Base-by-base conservation (phyloP, 1,284 basidiomycete species). In the Spongiforma sp. region DNA sequence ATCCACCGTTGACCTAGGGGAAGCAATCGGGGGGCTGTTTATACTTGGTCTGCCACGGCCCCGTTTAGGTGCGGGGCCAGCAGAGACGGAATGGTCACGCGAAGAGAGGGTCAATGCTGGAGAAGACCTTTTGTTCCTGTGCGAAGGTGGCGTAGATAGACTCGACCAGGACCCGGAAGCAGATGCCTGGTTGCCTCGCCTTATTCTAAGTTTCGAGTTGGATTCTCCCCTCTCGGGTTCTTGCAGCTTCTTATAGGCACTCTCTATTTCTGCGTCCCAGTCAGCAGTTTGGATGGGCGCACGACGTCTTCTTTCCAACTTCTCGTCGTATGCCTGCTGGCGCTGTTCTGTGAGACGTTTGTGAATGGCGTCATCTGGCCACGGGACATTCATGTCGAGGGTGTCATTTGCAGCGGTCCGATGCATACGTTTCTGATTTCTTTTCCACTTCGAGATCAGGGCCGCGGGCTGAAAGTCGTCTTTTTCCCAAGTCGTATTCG, bases 301-400 rank as follows among this genome's bases (percentile, higher is more conserved):
- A 6, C 61, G 62, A 39, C 43, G 67, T 24, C 54, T 62, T 54
- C 65, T 73, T 57, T 65, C 69, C 21, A 73, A 57, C 66, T 85
- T 86, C 61, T 86, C 82, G 1, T 79, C 71, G 59, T 78, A 81
- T 1, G 80, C 86, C 60, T 85, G 81, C 15, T 71, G 73, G 46
- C 78, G 77, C 2, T 81, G 74, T 34, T 75, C 73, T 0, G 84
- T 85, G 33, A 73, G 68, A 5, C 74, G 77, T 57, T 82, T 79
- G 67, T 83, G 79, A 19, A 85, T 72, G 54, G 82, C 79, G 21
- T 77, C 65, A 5, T 78, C 75, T 4, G 73, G 68, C 75, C 77
- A 79, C 0, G 67, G 52, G 10, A 80, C 68, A 3, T 64, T 58
- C 62, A 81, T 72, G 43, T 70, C 72, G 28, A 68, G 59, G 43